Base-by-base conservation (phyloP, 2,329 filamentous ascomycete species). In the Claviceps sp. region DNA sequence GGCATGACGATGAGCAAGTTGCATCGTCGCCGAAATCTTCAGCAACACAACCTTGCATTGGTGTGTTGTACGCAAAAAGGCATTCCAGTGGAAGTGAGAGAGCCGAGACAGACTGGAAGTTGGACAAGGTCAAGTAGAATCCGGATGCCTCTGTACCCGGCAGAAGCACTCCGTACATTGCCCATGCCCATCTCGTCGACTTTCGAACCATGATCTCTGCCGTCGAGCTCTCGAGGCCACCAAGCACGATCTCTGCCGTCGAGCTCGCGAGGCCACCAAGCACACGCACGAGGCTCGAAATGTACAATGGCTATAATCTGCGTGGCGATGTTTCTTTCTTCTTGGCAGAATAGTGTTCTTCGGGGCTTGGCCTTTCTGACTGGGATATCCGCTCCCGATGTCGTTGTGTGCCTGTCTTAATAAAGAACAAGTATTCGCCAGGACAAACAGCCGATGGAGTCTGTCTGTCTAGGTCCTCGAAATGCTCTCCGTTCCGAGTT, bases 21-120 rank as follows among this genome's bases (percentile, higher is more conserved):
- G 56, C 62, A 39, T 63, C 64, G 2, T 51, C 51, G 26, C 43
- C 30, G 22, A 73, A 73, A 56, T 74, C 72, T 51, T 51, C 30
- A 3, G 57, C 38, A 4, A 50, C 52, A 58, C 73, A 75, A 48
- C 65, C 64, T n/a, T 52, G 43, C 26, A 75, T 65, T 5, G 65
- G 65, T 5, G 62, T 60, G 56, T 70, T 69, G 61, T 75, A 75
- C 38, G 68, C 70, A 40, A 66, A 57, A 14, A 67, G 60, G 56
- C 73, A 75, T 43, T 56, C 57, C 39, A 68, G 51, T 0, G 70
- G 65, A 10, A 70, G 61, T 4, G 64, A 58, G n/a, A 64, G 55
- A 11, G 66, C 61, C n/a, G 64, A 60, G 51, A 75, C 64, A 43
- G 65, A 60, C 51, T 73, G 64, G 52, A 75, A 70, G 56, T 66